Percentiles rank a stretch among this genome's conserved stretches.
Conservation (phyloP, 1,139 yeast genomes). For the Magnusiomyces tetraspermus region DNA sequence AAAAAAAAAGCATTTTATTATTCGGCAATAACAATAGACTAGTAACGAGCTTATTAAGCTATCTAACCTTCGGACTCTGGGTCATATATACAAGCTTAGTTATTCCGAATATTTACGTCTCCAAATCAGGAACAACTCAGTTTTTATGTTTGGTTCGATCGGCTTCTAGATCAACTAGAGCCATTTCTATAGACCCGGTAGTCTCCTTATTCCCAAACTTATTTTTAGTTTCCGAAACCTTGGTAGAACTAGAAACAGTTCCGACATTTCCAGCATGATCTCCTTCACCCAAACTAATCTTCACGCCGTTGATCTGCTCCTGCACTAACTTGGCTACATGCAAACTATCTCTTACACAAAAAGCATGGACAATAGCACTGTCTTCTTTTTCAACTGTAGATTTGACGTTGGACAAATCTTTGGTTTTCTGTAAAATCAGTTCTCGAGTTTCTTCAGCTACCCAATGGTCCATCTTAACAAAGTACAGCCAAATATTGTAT, state of each 20-base stretch:
- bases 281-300: not conserved
- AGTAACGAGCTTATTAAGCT: no score
- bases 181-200: no score
- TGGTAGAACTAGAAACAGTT: not conserved
- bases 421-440: slow-evolving; percentile 35
- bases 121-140: no score
- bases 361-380: slow-evolving; percentile 42
- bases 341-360: slow-evolving; percentile 47
- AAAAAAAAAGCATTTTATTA: no score
- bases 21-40: no score
- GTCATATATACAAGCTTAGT: no score
- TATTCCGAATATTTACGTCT: no score
- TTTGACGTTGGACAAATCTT: slow-evolving; percentile 28
- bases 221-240: no score
- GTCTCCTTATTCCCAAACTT: not conserved
- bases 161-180: no score
- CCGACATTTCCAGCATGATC: not conserved
- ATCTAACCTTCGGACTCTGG: no score
- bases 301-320: slow-evolving; percentile 9
- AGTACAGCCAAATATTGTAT: slow-evolving; percentile 45
- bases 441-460: slow-evolving; percentile 42
- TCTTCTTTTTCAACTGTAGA: slow-evolving; percentile 26
- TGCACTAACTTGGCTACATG: slow-evolving; percentile 42
- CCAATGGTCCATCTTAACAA: slow-evolving; percentile 55
- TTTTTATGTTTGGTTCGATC: no score